Base-by-base conservation (phyloP, 805 yeast genomes). In the Nematodospora valgi region DNA sequence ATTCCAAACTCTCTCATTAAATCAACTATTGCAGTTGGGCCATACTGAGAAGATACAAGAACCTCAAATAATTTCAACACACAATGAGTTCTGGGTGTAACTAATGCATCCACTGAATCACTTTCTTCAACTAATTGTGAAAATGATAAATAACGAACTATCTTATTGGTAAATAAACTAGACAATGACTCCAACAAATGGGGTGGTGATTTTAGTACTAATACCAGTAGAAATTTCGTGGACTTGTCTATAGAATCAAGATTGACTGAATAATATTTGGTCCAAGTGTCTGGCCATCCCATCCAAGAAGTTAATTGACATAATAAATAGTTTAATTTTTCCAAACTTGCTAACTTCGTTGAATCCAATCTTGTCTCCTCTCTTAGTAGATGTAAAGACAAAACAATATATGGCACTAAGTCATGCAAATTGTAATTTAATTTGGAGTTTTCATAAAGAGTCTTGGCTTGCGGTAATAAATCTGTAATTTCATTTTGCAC, bases 261-360 rank as follows among this genome's bases (percentile, higher is more conserved):
- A 5, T 64, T 62, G 3, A 59, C 45, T 45, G 56, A 59, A 51
- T 88, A 86, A 45, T 77, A 79, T 1, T 56, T 47, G 15, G 59
- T 52, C 96, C 95, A 85, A 0, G 47, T 39, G 1, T 68, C 76
- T 8, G 80, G 74, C 95, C 95, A 85, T 5, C 84, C 79, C 76
- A 82, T 74, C 80, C 86, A 76, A 9, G 64, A 46, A 0, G 82
- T 70, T 10, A 85, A 51, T 44, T 81, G 82, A 0, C 80, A 63
- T n/a, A 88, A 54, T 15, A 88, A 54, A 1, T 59, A 17, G 0
- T 82, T 78, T 19, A 89, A 47, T 21, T 58, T 57, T 3, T 60
- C 46, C 9, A 69, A 58, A 6, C 61, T 53, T 0, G 47, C 36
- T 3, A 49, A 37, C 4, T 70, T 62, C 17, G 77, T 57, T 2